Percentiles rank a stretch among this genome's conserved stretches.
These are phyloP conservation scores for Phallus indusiatus DNA, from an alignment of 768 basidiomycete genomes.

Conservation along the genomic window DNA sequence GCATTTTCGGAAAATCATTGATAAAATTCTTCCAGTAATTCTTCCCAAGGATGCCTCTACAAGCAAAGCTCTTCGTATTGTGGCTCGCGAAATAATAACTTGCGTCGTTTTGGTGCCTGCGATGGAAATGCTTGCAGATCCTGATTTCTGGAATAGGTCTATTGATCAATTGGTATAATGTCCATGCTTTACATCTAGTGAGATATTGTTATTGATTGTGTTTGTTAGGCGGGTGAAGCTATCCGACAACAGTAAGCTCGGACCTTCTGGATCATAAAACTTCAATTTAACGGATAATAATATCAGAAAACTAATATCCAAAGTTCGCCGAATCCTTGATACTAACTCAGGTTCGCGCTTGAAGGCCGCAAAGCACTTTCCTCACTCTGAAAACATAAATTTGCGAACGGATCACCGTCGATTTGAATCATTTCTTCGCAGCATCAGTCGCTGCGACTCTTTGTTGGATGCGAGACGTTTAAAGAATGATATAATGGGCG, in stretches of 20 bases:
- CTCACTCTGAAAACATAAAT: constrained; percentile 64
- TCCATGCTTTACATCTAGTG: constrained; percentile 2
- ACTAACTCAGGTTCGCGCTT: constrained; percentile 46
- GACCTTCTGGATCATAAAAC: neutral
- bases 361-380: constrained; percentile 27
- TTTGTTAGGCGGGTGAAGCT: constrained; percentile 48
- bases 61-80: constrained; percentile 62
- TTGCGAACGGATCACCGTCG: constrained; percentile 71
- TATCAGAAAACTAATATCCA: constrained; percentile 70
- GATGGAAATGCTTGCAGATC: constrained; percentile 88
- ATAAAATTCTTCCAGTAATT: constrained; percentile 58
- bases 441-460: constrained; percentile 73
- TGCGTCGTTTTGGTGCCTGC: constrained; percentile 79
- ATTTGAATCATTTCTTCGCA: constrained; percentile 85
- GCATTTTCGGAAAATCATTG: constrained; percentile 66
- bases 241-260: constrained; percentile 54
- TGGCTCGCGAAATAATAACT: constrained; percentile 73
- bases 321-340: constrained; percentile 77
- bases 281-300: neutral
- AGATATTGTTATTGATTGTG: constrained; percentile 8
- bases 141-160: constrained; percentile 93
- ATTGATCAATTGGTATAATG: constrained; percentile 83
- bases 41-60: constrained; percentile 67
- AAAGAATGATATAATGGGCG: constrained; percentile 88
- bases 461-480: constrained; percentile 82